phyloP scores from a whole-genome alignment of 1,139 yeast genomes.

The Spencermartinsiella ligniputridi region DNA sequence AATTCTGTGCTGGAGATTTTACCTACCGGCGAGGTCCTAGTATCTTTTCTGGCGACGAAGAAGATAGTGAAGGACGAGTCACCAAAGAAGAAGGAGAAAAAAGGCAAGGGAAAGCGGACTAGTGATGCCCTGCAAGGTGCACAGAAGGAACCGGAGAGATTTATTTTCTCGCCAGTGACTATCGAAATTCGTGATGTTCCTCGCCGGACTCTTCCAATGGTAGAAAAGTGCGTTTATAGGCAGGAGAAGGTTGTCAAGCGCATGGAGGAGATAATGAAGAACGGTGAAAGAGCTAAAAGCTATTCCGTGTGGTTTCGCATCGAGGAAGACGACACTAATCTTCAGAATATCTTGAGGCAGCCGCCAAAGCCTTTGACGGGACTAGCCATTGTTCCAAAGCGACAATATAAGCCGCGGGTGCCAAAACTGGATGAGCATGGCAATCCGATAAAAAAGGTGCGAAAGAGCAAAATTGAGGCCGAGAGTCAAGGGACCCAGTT shows the following conservation, averaged over 20 bases:
- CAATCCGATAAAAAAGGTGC: background rate
- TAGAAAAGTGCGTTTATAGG: slow-evolving; percentile 62
- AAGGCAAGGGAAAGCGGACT: slow-evolving; percentile 26
- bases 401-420: slow-evolving; percentile 28
- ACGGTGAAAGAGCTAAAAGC: slow-evolving; percentile 58
- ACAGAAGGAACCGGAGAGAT: slow-evolving; percentile 23
- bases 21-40: slow-evolving; percentile 47
- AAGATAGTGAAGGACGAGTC: slow-evolving; percentile 35
- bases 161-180: slow-evolving; percentile 51
- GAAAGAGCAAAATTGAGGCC: background rate
- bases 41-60: slow-evolving; percentile 61
- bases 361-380: slow-evolving; percentile 30
- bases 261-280: slow-evolving; percentile 58
- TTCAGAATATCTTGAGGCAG: slow-evolving; percentile 27
- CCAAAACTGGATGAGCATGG: background rate
- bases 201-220: slow-evolving; percentile 59
- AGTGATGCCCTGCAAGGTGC: slow-evolving; percentile 19
- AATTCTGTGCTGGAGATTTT: slow-evolving; percentile 68
- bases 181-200: slow-evolving; percentile 63
- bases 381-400: slow-evolving; percentile 26
- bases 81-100: slow-evolving; percentile 19
- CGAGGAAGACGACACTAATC: slow-evolving; percentile 71
- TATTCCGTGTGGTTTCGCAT: slow-evolving; percentile 80
- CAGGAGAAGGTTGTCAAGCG: slow-evolving; percentile 49
- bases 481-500: background rate